Evolutionary conservation across 148 eudicot genomes (phyloP).

Genomic region (Chenopodium quinoa): DNA sequence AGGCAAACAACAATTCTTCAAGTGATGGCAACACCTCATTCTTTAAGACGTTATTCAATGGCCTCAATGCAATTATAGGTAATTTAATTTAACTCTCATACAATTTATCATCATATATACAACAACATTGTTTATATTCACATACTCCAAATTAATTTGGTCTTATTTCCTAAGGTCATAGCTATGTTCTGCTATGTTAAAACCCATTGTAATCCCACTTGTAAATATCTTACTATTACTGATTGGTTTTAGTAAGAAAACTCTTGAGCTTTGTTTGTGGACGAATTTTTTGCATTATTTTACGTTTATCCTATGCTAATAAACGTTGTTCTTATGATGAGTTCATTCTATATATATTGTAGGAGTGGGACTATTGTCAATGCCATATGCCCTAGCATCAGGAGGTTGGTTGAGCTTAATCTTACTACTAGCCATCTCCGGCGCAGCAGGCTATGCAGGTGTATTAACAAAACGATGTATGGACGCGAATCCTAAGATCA

Average conservation of each 20-base stretch:
- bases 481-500: slow-evolving; percentile 37
- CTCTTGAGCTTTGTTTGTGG: no score
- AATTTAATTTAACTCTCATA: neutral
- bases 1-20: slow-evolving; percentile 17
- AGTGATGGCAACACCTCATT: slow-evolving; percentile 25
- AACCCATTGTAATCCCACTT: no score
- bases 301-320: neutral
- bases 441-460: slow-evolving; percentile 38
- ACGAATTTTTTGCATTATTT: no score
- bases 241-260: no score
- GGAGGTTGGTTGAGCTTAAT: slow-evolving; percentile 60
- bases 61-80: slow-evolving; percentile 31
- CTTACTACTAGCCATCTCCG: slow-evolving; percentile 32
- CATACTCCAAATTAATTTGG: no score
- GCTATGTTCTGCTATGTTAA: no score
- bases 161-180: no score
- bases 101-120: no score
- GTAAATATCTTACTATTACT: no score
- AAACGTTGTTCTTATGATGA: neutral
- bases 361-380: slow-evolving; percentile 51
- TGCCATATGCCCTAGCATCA: slow-evolving; percentile 49
- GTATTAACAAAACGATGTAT: slow-evolving; percentile 43
- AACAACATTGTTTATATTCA: no score
- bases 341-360: neutral
- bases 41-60: slow-evolving; percentile 33